Base-by-base conservation (phyloP, 2,329 filamentous ascomycete species). In the Penicillium sp. region DNA sequence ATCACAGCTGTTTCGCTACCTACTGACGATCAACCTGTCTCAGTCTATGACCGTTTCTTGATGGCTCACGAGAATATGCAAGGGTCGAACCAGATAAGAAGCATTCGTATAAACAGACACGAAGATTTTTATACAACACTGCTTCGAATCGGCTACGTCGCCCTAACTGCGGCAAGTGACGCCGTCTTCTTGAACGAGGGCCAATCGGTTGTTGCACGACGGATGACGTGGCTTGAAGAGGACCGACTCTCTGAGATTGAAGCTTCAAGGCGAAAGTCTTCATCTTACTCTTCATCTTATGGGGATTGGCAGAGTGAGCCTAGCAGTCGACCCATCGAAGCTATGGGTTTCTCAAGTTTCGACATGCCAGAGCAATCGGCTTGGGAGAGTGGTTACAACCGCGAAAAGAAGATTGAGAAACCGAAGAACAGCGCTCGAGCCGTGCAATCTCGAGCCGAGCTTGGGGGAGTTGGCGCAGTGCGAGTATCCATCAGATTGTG, bases 81-180 rank as follows among this genome's bases (percentile, higher is more conserved):
- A 74, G 92, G 92, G 2, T 94, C 94, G 57, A 85, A 93, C 3
- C 92, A 94, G 13, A 81, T 97, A 22, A 89, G 89, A 1, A 87
- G 89, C 38, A 85, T 97, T 37, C 85, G 87, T 13, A 84, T 97
- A 53, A 90, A 87, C 42, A 86, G 89, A 79, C 86, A 91, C 53
- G 95, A 97, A 80, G 94, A 99, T 71, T 97, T 97, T 69, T 99
- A 97, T 71, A 96, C 92, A 0, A 89, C 91, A 0, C 79, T 97
- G 5, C 81, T 97, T 3, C 87, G 92, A 57, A 85, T 91, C 35
- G 94, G 94, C 0, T 97, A 97, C 69, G 87, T 87, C 11, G 87
- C 93, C 13, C 85, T 97, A 58, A 96, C 91, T 0, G 93, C 95
- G 73, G 94, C 94, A 0, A 96, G 91, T 66, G 92, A 97, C 73